These are phyloP conservation scores for Paraleonurus japonicus DNA, from an alignment of 257 asterid species.

Conservation along the genomic window DNA sequence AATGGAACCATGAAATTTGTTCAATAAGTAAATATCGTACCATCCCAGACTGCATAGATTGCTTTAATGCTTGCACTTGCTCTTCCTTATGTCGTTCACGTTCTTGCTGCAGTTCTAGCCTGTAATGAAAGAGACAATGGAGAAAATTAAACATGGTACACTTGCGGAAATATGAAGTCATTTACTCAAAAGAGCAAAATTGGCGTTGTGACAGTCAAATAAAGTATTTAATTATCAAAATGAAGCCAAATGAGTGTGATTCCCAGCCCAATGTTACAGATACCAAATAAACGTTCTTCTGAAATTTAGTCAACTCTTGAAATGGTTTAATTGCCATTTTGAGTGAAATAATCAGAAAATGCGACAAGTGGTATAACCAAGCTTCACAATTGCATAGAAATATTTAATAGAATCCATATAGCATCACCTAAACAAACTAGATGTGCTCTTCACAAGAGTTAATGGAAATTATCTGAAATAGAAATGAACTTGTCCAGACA, in stretches of 20 bases:
- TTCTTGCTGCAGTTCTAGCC: constrained; percentile 70
- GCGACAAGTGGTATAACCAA: neutral
- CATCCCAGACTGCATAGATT: constrained; percentile 91
- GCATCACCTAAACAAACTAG: neutral
- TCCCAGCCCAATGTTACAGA: neutral
- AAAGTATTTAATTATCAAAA: neutral
- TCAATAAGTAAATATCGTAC: constrained; percentile 33
- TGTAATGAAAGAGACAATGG: constrained; percentile 26
- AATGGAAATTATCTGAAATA: neutral
- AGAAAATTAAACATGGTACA: neutral
- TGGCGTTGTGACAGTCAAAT: neutral
- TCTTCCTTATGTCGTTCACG: constrained; percentile 84
- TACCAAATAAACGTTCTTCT: neutral
- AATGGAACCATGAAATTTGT: neutral
- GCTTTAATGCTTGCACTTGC: constrained; percentile 72
- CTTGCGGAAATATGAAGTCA: neutral
- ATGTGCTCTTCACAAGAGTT: neutral
- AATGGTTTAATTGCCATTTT: neutral
- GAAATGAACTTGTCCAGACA: neutral
- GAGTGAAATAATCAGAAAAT: neutral
- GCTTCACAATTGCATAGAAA: neutral
- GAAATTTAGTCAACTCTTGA: constrained; percentile 1
- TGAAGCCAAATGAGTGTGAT: neutral
- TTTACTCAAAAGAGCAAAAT: neutral
- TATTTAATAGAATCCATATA: neutral